Evolutionary conservation across 129 eudicot species (phyloP).

Genomic region (Pittosporum tobira): DNA sequence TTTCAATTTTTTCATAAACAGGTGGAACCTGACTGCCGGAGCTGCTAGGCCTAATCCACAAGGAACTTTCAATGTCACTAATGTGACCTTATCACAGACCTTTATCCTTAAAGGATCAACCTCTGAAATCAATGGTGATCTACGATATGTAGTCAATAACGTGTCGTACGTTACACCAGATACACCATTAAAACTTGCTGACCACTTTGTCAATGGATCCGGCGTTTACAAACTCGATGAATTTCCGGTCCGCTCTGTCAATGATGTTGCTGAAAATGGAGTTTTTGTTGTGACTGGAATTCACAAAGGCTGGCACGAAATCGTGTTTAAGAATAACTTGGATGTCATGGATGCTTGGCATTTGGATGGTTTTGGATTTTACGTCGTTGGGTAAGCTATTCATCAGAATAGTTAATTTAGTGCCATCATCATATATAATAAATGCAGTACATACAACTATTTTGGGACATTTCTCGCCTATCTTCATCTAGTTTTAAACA

Average conservation of each 20-base stretch:
- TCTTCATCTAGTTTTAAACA: too few species aligned
- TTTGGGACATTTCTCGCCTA: too few species aligned
- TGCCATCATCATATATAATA: too few species aligned
- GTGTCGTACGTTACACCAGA: constrained; percentile 43
- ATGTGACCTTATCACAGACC: constrained; percentile 55
- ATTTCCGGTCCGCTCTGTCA: constrained; percentile 39
- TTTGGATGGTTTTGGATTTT: constrained; percentile 72
- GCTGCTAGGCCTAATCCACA: constrained; percentile 89
- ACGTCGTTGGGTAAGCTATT: constrained; percentile 56
- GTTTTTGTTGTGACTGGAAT: constrained; percentile 46
- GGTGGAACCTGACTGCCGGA: constrained; percentile 78
- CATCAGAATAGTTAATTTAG: background rate
- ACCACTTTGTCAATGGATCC: constrained; percentile 50
- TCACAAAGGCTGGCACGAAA: constrained; percentile 75
- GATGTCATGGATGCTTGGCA: constrained; percentile 69
- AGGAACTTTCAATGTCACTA: constrained; percentile 73
- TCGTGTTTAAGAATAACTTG: constrained; percentile 48
- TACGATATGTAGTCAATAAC: constrained; percentile 47
- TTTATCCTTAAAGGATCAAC: constrained; percentile 52
- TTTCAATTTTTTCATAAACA: constrained; percentile 2
- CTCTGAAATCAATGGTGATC: constrained; percentile 27
- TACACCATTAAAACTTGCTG: constrained; percentile 69
- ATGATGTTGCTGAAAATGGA: constrained; percentile 26
- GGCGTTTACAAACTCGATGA: constrained; percentile 55
- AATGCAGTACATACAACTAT: too few species aligned